Evolutionary conservation across 2,329 filamentous ascomycete genomes (phyloP).

Genomic region (Ophiobolus disseminans): DNA sequence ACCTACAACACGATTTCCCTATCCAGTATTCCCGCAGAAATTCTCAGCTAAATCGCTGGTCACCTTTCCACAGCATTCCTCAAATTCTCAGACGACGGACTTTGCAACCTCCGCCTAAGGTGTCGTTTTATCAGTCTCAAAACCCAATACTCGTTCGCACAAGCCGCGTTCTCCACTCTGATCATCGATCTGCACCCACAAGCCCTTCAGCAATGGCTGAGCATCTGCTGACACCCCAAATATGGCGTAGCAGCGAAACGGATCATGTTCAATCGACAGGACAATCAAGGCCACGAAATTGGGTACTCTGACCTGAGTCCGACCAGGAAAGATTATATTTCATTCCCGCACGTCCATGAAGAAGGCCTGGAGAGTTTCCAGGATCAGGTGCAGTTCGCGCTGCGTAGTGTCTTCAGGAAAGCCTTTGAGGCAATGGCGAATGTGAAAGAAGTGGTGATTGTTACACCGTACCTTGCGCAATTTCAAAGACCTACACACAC

Average conservation of each 20-base stretch:
- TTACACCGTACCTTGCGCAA: slow-evolving; percentile 4
- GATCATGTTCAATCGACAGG: too few species aligned
- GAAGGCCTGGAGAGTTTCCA: not conserved
- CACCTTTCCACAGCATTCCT: not conserved
- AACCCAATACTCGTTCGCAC: slow-evolving; percentile 5
- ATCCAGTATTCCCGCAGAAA: not conserved
- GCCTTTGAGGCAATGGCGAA: not conserved
- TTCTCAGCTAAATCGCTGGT: not conserved
- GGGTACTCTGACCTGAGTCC: too few species aligned
- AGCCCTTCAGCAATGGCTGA: slow-evolving; percentile 6
- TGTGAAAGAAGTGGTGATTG: slow-evolving; percentile 3
- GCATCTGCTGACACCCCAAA: slow-evolving; percentile 6
- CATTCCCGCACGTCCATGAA: not conserved
- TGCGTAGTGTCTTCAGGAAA: not conserved
- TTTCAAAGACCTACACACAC: not conserved
- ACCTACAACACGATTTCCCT: too few species aligned
- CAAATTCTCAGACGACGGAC: not conserved
- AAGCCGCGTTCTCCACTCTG: slow-evolving; percentile 8
- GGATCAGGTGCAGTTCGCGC: not conserved
- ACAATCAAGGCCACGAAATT: too few species aligned
- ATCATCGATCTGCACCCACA: slow-evolving; percentile 5
- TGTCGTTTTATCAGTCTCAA: slow-evolving; percentile 3
- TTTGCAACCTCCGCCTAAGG: slow-evolving; percentile 8
- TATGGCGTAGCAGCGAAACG: slow-evolving; percentile 4
- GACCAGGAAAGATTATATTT: not conserved